Evolutionary conservation across 2,329 filamentous ascomycete genomes (phyloP), one percentile per base, ranked within the genome.

Genomic region (Aspergillus ustus): DNA sequence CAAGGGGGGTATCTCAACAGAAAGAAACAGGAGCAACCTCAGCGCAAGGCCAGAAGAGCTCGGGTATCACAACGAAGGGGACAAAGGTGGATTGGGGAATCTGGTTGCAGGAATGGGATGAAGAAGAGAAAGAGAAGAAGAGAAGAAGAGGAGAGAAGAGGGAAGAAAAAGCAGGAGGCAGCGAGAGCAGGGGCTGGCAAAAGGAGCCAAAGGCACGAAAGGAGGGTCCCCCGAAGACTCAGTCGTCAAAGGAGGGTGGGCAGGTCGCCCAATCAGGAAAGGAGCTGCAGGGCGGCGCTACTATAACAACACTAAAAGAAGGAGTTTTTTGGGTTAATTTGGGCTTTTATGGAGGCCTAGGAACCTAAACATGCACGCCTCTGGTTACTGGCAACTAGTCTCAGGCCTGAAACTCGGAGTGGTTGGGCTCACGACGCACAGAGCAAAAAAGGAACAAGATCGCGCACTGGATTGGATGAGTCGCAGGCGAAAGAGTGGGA

Each of bases 11-110:
- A 76, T 76, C 74, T 74, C 69, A 74, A 74, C 66, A 71, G 66
- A 69, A 67, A 65, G 66, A 72, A 69, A 65, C 65, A 70, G 70
- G 69, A 69, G 70, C 68, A 68, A 63, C 62, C 57, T 63, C 59
- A 69, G 68, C 70, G 72, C 65, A 69, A 70, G 60, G 65, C 66
- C 69, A 71, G 69, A 73, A 76, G 71, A 77, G 77, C 74, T 74
- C 73, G 73, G 74, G 76, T 75, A 76, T 73, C 70, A 77, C 68
- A 73, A 70, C 67, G 68, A 71, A 72, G 66, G 67, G 64, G 61
- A 66, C 37, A 52, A 67, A 64, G 57, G 54, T 63, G 60, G 40
- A 63, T 46, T 37, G 57, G 62, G 59, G 61, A 43, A 62, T 54
- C 66, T 63, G 65, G 19, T 50, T 9, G 37, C 15, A 28, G 61